Base-by-base conservation (phyloP, 2,329 filamentous ascomycete genomes). In the Aspergillus puulaauensis region DNA sequence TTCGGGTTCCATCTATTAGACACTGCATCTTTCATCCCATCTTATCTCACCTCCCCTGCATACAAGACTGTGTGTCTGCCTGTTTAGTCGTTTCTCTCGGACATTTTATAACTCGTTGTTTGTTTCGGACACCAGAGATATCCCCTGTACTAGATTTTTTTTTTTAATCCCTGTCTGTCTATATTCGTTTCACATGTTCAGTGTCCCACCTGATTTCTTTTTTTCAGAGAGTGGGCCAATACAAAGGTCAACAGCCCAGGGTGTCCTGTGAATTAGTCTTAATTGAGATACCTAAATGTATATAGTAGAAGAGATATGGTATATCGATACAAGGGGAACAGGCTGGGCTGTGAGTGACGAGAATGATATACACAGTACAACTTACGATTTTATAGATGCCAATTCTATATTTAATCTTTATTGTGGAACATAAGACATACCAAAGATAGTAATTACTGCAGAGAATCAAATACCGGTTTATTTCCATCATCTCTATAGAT, bases 401-500 rank as follows among this genome's bases (percentile, higher is more conserved):
- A 37, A n/a, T 37, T 37, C 15, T 37, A n/a, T 37, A 15, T 37
- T 37, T 37, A n/a, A n/a, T n/a, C 9, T 37, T 37, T n/a, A 37
- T 37, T 7, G 35, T 37, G 15, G 14, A 37, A 37, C 14, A 14
- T 37, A 37, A 6, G 15, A 37, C 14, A 37, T 37, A n/a, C 12
- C 12, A 37, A 37, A n/a, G 15, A 37, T 37, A 6, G 14, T n/a
- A 37, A 15, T 37, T 37, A 37, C 35, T n/a, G 15, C 12, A 37
- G 35, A 54, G 44, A 50, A 43, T 58, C 48, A 35, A 61, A 40
- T 52, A 58, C 44, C 54, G 47, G 37, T 35, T 46, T 63, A 66
- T 70, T 67, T 70, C 68, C 68, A 69, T 72, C 69, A 68, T 71
- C 68, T 74, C 71, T 73, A 73, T 72, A 72, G 68, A 68, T 69